Conservation (phyloP, 2,329 filamentous ascomycete genomes). For the Ceratocystis cubensis region DNA sequence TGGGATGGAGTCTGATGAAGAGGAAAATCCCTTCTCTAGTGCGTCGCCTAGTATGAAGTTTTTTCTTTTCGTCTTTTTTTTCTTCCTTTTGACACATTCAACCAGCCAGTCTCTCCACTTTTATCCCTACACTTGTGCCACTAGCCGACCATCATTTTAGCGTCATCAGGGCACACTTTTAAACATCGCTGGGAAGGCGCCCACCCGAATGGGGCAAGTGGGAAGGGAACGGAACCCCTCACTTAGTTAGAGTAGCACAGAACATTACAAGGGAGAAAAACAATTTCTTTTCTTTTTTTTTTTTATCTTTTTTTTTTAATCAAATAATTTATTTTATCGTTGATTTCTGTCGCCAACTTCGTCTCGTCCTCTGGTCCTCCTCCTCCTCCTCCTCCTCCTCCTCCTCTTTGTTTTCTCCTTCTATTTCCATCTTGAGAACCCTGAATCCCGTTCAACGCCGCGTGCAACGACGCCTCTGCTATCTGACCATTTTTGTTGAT, state of each 20-base stretch:
- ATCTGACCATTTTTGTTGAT: conserved; percentile 7
- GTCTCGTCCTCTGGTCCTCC: background rate
- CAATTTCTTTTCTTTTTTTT: background rate
- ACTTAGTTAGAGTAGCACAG: background rate
- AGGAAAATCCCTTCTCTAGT: background rate
- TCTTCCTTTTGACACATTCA: background rate
- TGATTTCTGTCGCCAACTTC: background rate
- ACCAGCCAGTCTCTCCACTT: background rate
- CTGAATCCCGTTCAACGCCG: background rate
- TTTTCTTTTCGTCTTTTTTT: background rate
- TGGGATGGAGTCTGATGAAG: background rate
- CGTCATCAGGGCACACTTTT: background rate
- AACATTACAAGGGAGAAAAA: background rate
- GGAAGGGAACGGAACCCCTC: background rate
- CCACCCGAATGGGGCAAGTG: too few species aligned
- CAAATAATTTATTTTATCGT: background rate
- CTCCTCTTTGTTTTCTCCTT: background rate
- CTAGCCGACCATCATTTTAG: background rate
- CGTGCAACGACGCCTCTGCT: conserved; percentile 8
- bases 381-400: background rate
- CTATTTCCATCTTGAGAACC: background rate
- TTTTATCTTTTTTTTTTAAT: background rate
- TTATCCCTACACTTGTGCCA: conserved; percentile 1
- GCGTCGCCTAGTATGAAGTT: background rate
- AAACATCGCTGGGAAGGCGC: background rate